Percentiles rank a stretch among this genome's conserved stretches.
phyloP scores from a whole-genome alignment of 176 grass and related monocot species.

The Juncus inflexus region DNA sequence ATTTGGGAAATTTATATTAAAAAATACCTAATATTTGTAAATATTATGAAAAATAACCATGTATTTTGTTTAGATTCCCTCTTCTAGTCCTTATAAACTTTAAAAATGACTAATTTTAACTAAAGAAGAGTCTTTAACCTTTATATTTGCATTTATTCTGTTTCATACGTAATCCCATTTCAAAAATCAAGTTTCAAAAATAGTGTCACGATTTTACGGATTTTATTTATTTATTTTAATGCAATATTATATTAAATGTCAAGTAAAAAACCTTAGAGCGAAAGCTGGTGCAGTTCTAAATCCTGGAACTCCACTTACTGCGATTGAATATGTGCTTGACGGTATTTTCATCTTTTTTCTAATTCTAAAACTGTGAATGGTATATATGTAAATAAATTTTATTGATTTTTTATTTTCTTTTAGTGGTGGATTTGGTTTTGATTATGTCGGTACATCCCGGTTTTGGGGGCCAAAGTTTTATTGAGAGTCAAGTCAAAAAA shows the following conservation, averaged over 20 bases:
- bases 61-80: no score
- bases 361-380: background rate
- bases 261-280: conserved; percentile 91
- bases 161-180: no score
- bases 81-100: no score
- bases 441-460: conserved; percentile 99
- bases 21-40: no score
- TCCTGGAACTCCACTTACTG: conserved; percentile 74
- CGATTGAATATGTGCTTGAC: conserved; percentile 86
- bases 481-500: conserved; percentile 99
- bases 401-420: conserved; percentile 1
- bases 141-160: no score
- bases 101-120: no score
- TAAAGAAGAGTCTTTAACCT: no score
- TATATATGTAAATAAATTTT: background rate
- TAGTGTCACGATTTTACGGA: no score
- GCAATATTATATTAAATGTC: conserved; percentile 25
- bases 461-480: conserved; percentile 98
- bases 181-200: no score
- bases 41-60: no score
- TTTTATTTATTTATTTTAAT: no score
- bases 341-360: conserved; percentile 35
- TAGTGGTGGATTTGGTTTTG: conserved; percentile 95
- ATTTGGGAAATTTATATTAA: background rate
- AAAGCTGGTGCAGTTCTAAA: conserved; percentile 98